Evolutionary conservation across 2,329 filamentous ascomycete genomes (phyloP), one percentile per base, ranked within the genome.

Genomic region (Pseudogymnoascus sp.): DNA sequence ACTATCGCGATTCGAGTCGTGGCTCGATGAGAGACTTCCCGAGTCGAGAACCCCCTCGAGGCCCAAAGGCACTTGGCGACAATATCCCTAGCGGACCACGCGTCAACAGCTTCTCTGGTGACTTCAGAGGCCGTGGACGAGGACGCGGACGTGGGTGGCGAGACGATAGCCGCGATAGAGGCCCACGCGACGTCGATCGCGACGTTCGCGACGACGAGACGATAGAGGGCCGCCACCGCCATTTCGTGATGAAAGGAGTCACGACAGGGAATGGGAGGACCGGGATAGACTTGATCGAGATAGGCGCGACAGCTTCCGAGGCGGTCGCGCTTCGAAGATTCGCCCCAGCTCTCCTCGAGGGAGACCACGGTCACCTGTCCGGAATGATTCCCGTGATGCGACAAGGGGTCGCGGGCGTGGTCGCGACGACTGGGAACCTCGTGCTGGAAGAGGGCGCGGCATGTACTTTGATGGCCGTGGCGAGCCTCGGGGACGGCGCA

Each of bases 41-140:
- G 73, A 80, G 82, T 11, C 82, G 88, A 67, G 90, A 96, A 66
- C 88, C 90, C 1, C 92, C 92, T 2, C 83, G 91, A 62, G 92
- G 90, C 0, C 91, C 92, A 9, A 91, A 93, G 74, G 90, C 89
- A 3, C 78, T 92, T 63, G 83, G 89, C 64, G 90, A 72, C 63
- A 35, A 35, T 59, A 65, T 93, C 65, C 77, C 84, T 31, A 84
- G 82, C 66, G 86, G 86, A 31, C 88, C 86, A 12, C 83, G 89
- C 63, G 88, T 88, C 45, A 82, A 86, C 63, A 85, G 84, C 7
- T 90, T 88, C 70, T 78, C 78, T 2, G 81, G 84, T 23, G 89
- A 91, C 61, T 88, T 86, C 68, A 83, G 81, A 73, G 85, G 76
- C 68, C 81, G 72, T 70, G 85, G 72, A 64, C 83, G 79, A 69